Evolutionary conservation across 2,329 filamentous ascomycete genomes (phyloP), one percentile per base, ranked within the genome.

Genomic region (Fusarium agapanthi): DNA sequence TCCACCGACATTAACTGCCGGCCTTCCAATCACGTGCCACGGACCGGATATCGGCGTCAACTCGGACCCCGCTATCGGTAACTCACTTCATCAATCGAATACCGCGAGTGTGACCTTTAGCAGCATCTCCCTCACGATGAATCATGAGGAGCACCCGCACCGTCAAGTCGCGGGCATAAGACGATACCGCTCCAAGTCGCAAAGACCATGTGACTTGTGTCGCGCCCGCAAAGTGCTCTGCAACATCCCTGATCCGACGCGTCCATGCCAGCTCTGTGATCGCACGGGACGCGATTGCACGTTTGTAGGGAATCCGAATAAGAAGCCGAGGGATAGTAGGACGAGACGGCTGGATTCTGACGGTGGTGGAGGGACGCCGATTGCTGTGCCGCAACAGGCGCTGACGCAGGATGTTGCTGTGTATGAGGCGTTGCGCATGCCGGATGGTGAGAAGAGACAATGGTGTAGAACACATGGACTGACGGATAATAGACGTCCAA

Each of bases 221-320:
- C 13, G 60, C 2, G 35, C 74, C 6, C 76, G 76, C 28, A 78
- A 78, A 40, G 76, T 72, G 4, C 70, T 78, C 7, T 77, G 76
- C 61, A 78, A 78, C 14, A 78, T 78, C 6, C 76, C 76, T 11
- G 76, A 77, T 37, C 76, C 76, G 2, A 56, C 65, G n/a, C 55
- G 61, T 40, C 76, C 76, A 24, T 78, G 76, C 35, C 76, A 77
- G 47, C 67, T 77, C 6, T 78, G 76, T 28, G 62, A 73, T 28
- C 61, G 76, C 10, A 76, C 73, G 2, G 75, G 74, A 15, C 61
- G 76, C 10, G 63, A 61, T 2, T 78, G 76, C 43, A 78, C 76
- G 3, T 78, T 78, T 56, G 44, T 76, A 14, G 71, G 60, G 1
- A 75, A 75, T 26, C 69, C 74, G n/a, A 69, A 68, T 3, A 74